Conservation (phyloP, 73 alveolate genomes). For the Urostyla sp. region DNA sequence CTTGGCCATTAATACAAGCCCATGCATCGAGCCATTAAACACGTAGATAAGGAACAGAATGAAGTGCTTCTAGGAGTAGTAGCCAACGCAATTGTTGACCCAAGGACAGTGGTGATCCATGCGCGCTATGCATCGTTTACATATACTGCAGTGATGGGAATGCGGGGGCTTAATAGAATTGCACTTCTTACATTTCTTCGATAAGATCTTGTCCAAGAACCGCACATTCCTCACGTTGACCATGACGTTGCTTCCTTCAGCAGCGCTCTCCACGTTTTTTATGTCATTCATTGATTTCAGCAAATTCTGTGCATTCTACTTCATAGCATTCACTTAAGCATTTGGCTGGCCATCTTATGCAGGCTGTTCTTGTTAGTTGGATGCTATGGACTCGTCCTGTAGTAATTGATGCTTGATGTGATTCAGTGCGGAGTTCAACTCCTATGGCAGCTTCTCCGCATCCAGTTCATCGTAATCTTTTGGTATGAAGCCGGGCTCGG, state of each 20-base stretch:
- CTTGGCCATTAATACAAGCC: not conserved
- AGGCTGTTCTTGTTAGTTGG: not conserved
- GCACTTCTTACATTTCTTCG: constrained; percentile 58
- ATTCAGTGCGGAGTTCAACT: constrained; percentile 20
- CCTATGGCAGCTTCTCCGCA: constrained; percentile 17
- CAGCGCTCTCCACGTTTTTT: not conserved
- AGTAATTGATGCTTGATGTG: constrained; percentile 13
- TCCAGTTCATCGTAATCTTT: constrained; percentile 52
- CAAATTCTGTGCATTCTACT: not conserved
- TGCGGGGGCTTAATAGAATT: constrained; percentile 51
- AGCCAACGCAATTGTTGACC: constrained; percentile 65
- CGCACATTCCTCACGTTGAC: constrained; percentile 48
- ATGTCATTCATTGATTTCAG: not conserved
- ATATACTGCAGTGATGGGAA: constrained; percentile 52
- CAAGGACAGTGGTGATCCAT: constrained; percentile 68
- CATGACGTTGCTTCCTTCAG: constrained; percentile 24
- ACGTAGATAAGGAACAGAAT: constrained; percentile 48
- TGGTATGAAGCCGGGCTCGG: constrained; percentile 69
- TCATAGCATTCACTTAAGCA: not conserved
- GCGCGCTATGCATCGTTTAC: constrained; percentile 51
- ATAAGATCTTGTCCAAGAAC: constrained; percentile 38
- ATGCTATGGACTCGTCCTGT: too few relatives aligned
- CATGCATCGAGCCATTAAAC: constrained; percentile 52
- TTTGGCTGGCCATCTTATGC: not conserved
- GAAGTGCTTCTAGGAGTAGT: constrained; percentile 50